Conservation (phyloP, 164 flowering plant species). For the Houttuynia cordata region DNA sequence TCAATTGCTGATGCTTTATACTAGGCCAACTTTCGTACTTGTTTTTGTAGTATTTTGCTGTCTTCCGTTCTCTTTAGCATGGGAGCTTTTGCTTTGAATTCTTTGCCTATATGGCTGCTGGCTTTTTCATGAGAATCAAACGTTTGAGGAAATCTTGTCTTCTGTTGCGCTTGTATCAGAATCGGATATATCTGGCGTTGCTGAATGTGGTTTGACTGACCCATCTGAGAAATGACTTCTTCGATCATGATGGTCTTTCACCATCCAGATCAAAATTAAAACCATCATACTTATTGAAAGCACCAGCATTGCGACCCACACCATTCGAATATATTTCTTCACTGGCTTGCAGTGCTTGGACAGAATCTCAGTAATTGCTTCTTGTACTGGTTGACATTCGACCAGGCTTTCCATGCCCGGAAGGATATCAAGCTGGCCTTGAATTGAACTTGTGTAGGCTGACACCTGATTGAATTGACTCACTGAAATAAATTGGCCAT, state of each 20-base stretch:
- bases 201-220: constrained; percentile 34
- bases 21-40: no score
- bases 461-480: constrained; percentile 15
- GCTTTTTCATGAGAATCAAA: not conserved
- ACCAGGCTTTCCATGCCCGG: constrained; percentile 65
- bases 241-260: constrained; percentile 23
- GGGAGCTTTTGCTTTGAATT: not conserved
- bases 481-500: constrained; percentile 27
- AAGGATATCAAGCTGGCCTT: constrained; percentile 44
- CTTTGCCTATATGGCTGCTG: not conserved
- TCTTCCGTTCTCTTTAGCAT: not conserved
- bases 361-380: constrained; percentile 53
- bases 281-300: constrained; percentile 43
- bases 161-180: constrained; percentile 4
- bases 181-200: constrained; percentile 12
- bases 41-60: not conserved
- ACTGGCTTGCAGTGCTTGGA: constrained; percentile 56
- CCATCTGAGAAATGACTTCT: constrained; percentile 25
- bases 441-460: constrained; percentile 54
- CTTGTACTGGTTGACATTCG: constrained; percentile 54
- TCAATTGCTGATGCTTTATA: not conserved
- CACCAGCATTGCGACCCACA: constrained; percentile 39
- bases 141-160: not conserved
- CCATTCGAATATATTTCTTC: constrained; percentile 39
- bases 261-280: constrained; percentile 42